Conservation (phyloP, 345 rosid species). For the Lenwebbia sp. region DNA sequence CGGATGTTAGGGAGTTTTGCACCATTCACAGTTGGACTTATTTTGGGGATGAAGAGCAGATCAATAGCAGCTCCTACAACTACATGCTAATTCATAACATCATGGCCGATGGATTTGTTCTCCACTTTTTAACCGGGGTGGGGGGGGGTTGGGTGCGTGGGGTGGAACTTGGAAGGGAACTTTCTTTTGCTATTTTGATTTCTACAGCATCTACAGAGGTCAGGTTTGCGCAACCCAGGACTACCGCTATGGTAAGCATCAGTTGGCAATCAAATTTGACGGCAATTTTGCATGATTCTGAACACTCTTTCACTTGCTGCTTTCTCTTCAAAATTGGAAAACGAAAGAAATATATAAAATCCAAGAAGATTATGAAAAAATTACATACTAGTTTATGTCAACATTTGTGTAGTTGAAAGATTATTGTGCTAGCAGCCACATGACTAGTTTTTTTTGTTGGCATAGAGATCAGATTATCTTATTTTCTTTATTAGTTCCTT, state of each 20-base stretch:
- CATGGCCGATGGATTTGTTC: background rate
- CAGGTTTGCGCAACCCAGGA: rapidly evolving
- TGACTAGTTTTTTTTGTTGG: too few species aligned
- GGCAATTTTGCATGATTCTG: too few species aligned
- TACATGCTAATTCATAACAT: background rate
- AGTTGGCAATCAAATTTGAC: background rate
- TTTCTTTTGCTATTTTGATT: background rate
- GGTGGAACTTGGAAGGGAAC: too few species aligned
- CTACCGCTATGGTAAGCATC: rapidly evolving
- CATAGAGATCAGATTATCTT: background rate
- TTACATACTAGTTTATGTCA: too few species aligned
- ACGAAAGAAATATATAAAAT: background rate
- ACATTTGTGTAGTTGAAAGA: too few species aligned
- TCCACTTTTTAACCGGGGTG: background rate
- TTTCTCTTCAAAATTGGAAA: too few species aligned
- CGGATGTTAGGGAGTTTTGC: background rate
- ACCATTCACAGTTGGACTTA: background rate
- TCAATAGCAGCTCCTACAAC: background rate
- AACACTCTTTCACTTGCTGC: too few species aligned
- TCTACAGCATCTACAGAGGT: rapidly evolving
- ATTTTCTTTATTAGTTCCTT: background rate
- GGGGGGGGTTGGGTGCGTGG: too few species aligned
- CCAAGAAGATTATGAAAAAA: background rate
- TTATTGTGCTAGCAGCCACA: too few species aligned
- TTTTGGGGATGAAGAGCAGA: background rate